Base-by-base conservation (phyloP, 352 stramenopile species). In the Peronospora destructor region DNA sequence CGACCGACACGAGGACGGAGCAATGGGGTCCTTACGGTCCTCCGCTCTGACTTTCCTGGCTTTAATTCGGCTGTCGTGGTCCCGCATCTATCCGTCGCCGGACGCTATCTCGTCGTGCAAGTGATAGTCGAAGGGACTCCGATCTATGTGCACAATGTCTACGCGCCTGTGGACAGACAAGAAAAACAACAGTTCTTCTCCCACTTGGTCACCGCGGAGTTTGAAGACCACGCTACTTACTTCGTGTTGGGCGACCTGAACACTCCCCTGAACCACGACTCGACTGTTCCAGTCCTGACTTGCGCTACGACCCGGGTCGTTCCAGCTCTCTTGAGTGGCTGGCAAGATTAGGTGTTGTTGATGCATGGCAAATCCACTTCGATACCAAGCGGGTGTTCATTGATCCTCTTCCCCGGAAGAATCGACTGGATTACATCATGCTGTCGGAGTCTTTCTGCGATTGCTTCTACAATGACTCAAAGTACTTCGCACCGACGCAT, bases 171-270 rank as follows among this genome's bases (percentile, higher is more conserved):
- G 2, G 39, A 45, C 13, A 21, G 23, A 13, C n/a, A 25, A 8
- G 39, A 45, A 11, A 45, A 45, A n/a, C 39, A 45, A 35, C 21
- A 45, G 2, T 35, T 35, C 7, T 35, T 35, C 23, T 45, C 39
- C 0, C 25, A 25, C 6, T 25, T 45, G 23, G 25, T 9, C 6
- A 34, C 39, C 7, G 39, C 5, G 13, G 23, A 7, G 23, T 45
- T 45, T 8, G 25, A 45, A 7, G 39, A 45, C 12, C 21, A 13
- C 1, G 39, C 39, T 2, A 45, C 39, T 0, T 25, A 45, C 16
- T 35, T 45, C 10, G 39, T 45, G 12, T 13, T 35, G 23, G 25
- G 39, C 3, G 39, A 35, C 16, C 23, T 45, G 4, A 45, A 45
- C 23, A 45, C 39, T 33, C n/a, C 39, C 4, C 10, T 45, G 39